phyloP scores from a whole-genome alignment of 2,329 filamentous ascomycete species.

The Phymatotrichopsis omnivora region DNA sequence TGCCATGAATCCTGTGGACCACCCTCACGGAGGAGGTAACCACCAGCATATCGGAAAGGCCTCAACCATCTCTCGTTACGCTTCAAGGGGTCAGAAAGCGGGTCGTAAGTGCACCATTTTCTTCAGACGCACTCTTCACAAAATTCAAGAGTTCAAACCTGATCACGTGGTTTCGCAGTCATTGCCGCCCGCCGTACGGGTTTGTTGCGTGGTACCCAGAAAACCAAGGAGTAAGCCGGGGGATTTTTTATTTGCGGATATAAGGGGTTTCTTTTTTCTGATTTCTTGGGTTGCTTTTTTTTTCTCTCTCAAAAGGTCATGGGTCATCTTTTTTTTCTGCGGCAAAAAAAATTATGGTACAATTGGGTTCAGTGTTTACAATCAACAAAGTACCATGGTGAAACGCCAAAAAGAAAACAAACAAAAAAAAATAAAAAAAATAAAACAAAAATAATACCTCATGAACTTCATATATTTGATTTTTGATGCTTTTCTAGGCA shows the following conservation, averaged over 20 bases:
- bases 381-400: too few species aligned
- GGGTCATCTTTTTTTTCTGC: too few species aligned
- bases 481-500: too few species aligned
- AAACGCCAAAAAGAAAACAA: too few species aligned
- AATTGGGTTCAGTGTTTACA: too few species aligned
- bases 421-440: too few species aligned
- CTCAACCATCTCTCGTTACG: slow-evolving; percentile 97
- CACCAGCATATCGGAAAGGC: slow-evolving; percentile 99
- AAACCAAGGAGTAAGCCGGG: slow-evolving; percentile 78
- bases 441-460: too few species aligned
- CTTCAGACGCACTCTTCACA: neutral
- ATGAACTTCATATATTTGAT: too few species aligned
- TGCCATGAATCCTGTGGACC: slow-evolving; percentile 99
- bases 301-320: too few species aligned
- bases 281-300: too few species aligned
- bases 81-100: slow-evolving; percentile 97
- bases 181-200: slow-evolving; percentile 99
- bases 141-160: neutral
- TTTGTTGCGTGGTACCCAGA: slow-evolving; percentile 99
- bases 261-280: too few species aligned
- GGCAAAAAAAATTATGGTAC: too few species aligned
- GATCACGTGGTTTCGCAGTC: slow-evolving; percentile 36
- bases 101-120: slow-evolving; percentile 44
- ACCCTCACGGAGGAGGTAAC: slow-evolving; percentile 99
- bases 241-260: slow-evolving; percentile 6